Evolutionary conservation across 257 asterid genomes (phyloP), one percentile per base, ranked within the genome.

Genomic region (Ballota nigra): DNA sequence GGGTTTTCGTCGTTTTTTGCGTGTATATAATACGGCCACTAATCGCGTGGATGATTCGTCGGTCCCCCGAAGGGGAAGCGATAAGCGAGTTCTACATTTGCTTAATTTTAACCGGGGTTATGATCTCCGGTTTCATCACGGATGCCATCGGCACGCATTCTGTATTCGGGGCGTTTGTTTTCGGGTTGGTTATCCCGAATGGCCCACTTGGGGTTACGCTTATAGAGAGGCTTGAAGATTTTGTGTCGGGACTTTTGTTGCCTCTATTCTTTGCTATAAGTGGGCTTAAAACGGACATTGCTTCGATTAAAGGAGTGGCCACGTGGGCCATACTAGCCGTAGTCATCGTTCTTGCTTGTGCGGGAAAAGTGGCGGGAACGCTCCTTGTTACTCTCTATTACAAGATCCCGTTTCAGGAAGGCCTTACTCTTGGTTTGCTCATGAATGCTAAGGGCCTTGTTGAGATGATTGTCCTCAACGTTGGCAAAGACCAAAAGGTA

Each of bases 121-220:
- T 92, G 98, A 77, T 95, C 28, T 75, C 89, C 0, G 97, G 97
- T 0, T 95, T 95, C 66, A 83, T 95, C 8, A 95, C 99, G 0
- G 98, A 95, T 71, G 97, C 97, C 0, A 84, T 95, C 4, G 99
- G 99, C 29, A 92, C 98, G 10, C 98, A 92, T 75, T 88, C 98
- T n/a, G 96, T 95, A 11, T 92, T 92, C 15, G 97, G 99, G 8
- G 98, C 99, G 1, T 95, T 92, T 41, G 96, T 95, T 0, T 92
- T 92, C 57, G 99, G 99, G 0, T 23, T 92, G 22, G 80, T 88
- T 0, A 90, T 95, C 28, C 99, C 99, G 0, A 90, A 90, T 53
- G 97, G 98, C 4, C 92, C 98, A 20, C 88, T 95, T 4, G 96
- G 99, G 0, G 69, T 92, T 0, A 85, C 96, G 0, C 89, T 95